Percentiles rank a stretch among this genome's conserved stretches.
Evolutionary conservation across 148 eudicot genomes (phyloP).

Genomic region (Cornus suecica): DNA sequence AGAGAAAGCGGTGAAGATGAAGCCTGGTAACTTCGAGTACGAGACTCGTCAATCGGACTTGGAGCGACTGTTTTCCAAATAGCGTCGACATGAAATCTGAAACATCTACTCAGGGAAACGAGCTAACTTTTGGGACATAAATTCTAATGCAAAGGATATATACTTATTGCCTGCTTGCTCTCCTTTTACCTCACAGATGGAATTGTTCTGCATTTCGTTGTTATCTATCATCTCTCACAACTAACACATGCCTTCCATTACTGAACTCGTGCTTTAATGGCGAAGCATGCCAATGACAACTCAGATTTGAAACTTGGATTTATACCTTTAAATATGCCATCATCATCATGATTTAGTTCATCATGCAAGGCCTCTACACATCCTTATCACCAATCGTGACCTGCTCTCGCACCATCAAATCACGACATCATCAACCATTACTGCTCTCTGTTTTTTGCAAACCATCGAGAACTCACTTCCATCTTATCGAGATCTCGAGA

Average conservation of each 20-base stretch:
- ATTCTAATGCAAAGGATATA: conserved; percentile 61
- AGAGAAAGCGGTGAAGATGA: conserved; percentile 28
- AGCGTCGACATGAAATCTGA: conserved; percentile 94
- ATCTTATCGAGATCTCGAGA: no score
- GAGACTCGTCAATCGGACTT: conserved; percentile 81
- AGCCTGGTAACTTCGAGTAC: conserved; percentile 79
- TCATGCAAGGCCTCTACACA: conserved; percentile 77
- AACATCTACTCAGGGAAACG: conserved; percentile 47
- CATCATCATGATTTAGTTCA: conserved; percentile 63
- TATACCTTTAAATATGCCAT: conserved; percentile 55
- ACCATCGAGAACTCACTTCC: no score
- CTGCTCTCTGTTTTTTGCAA: no score
- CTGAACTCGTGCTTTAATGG: conserved; percentile 68
- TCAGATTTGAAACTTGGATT: conserved; percentile 57
- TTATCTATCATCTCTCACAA: conserved; percentile 46
- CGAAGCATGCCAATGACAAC: conserved; percentile 74
- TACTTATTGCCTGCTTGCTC: conserved; percentile 55
- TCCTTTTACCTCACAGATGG: conserved; percentile 63
- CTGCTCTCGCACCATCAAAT: no score
- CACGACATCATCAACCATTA: no score
- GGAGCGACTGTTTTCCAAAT: conserved; percentile 77
- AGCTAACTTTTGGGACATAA: conserved; percentile 65
- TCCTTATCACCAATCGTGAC: no score
- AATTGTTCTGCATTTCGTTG: conserved; percentile 49
- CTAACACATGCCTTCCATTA: conserved; percentile 56